These are phyloP conservation scores for Emergomyces africanus DNA, from an alignment of 2,329 filamentous ascomycete species.

Conservation along the genomic window DNA sequence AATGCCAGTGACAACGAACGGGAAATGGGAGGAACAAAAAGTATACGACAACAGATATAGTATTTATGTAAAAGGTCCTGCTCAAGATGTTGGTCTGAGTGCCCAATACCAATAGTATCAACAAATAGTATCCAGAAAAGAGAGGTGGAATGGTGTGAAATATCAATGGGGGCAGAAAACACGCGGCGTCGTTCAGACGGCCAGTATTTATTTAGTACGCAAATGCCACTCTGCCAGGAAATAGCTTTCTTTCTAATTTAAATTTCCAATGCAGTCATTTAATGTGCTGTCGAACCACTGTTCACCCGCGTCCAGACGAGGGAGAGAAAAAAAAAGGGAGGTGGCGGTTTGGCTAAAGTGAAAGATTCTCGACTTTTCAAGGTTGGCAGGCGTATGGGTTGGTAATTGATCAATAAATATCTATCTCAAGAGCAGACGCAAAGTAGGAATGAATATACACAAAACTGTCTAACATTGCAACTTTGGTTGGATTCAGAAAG, in stretches of 20 bases:
- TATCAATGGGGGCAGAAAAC: not conserved
- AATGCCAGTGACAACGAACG: too few relatives aligned
- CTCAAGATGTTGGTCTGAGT: too few relatives aligned
- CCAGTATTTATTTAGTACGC: too few relatives aligned
- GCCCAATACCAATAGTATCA: not conserved
- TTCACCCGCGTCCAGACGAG: not conserved
- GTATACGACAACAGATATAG: too few relatives aligned
- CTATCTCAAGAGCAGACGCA: not conserved
- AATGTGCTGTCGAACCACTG: not conserved
- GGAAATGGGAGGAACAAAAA: too few relatives aligned
- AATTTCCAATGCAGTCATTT: not conserved
- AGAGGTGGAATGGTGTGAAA: not conserved
- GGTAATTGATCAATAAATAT: not conserved
- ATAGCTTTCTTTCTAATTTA: not conserved
- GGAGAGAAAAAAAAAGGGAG: not conserved
- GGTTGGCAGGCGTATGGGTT: not conserved
- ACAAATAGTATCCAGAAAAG: not conserved
- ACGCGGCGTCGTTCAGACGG: not conserved
- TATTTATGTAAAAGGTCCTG: too few relatives aligned
- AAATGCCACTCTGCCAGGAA: not conserved
- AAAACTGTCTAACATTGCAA: too few relatives aligned
- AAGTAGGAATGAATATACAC: not conserved
- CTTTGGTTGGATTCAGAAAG: too few relatives aligned
- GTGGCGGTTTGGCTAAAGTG: too few relatives aligned
- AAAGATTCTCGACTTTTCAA: not conserved